These are phyloP conservation scores for Phytophthora parvispora DNA, from an alignment of 352 stramenopile genomes.

Conservation along the genomic window DNA sequence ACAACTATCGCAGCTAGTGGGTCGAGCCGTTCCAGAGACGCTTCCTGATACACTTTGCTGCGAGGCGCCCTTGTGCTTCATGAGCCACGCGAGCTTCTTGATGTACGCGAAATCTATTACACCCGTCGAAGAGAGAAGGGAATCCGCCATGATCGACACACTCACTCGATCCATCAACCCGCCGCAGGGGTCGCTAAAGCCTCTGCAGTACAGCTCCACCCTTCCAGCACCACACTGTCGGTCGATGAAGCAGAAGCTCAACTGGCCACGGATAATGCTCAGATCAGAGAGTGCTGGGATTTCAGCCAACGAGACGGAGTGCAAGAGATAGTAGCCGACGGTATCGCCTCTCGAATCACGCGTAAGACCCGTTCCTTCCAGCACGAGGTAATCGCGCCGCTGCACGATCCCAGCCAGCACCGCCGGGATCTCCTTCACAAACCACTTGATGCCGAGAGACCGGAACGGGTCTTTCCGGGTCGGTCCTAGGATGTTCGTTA, in stretches of 20 bases:
- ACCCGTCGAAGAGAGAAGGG: constrained; percentile 41
- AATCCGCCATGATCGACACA: constrained; percentile 47
- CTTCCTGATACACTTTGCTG: not conserved
- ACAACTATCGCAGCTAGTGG: not conserved
- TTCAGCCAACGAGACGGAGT: constrained; percentile 51
- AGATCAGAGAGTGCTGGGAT: constrained; percentile 49
- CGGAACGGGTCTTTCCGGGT: constrained; percentile 51
- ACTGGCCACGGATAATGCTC: constrained; percentile 45
- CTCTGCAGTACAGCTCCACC: constrained; percentile 53
- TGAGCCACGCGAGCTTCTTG: constrained; percentile 71
- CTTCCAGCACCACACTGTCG: constrained; percentile 32
- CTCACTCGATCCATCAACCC: constrained; percentile 54
- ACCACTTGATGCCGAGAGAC: constrained; percentile 68
- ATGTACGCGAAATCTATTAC: constrained; percentile 64
- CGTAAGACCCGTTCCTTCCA: constrained; percentile 52
- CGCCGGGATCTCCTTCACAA: constrained; percentile 53
- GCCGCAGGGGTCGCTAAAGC: constrained; percentile 61
- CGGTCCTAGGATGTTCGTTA: constrained; percentile 45
- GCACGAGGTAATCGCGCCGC: constrained; percentile 56
- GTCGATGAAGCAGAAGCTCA: constrained; percentile 65
- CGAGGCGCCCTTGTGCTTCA: constrained; percentile 35
- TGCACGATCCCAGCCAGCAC: constrained; percentile 52
- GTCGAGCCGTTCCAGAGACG: not conserved
- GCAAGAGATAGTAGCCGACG: constrained; percentile 60
- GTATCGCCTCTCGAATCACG: constrained; percentile 44